Evolutionary conservation across 1,284 basidiomycete species (phyloP).

Genomic region (Boletus smithii): DNA sequence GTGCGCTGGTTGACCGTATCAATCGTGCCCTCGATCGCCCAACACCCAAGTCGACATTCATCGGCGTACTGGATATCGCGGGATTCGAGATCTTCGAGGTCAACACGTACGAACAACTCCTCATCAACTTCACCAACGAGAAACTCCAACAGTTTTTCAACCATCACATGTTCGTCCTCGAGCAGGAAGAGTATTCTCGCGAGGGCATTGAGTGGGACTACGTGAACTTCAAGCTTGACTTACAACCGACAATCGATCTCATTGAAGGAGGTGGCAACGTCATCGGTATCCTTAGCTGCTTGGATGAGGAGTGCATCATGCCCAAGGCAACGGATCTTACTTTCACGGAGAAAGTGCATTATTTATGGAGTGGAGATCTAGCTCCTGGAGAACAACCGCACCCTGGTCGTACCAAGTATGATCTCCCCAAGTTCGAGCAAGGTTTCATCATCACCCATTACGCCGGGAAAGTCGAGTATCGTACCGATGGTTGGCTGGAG

Average conservation of each 20-base stretch:
- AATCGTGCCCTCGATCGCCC: slow-evolving; percentile 94
- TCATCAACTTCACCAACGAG: slow-evolving; percentile 99
- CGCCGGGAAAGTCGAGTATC: slow-evolving; percentile 95
- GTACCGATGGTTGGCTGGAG: slow-evolving; percentile 95
- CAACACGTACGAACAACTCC: slow-evolving; percentile 95
- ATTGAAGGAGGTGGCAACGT: slow-evolving; percentile 76
- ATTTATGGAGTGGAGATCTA: slow-evolving; percentile 59
- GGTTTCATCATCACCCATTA: slow-evolving; percentile 98
- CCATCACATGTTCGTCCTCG: slow-evolving; percentile 99
- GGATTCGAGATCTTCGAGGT: slow-evolving; percentile 96
- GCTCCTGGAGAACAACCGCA: slow-evolving; percentile 55
- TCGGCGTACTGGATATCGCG: slow-evolving; percentile 98
- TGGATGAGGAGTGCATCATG: slow-evolving; percentile 99
- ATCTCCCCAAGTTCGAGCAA: slow-evolving; percentile 84
- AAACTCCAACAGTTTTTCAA: slow-evolving; percentile 98
- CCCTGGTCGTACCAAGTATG: slow-evolving; percentile 80
- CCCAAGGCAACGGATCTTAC: slow-evolving; percentile 95
- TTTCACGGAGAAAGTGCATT: slow-evolving; percentile 90
- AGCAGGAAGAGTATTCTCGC: slow-evolving; percentile 97
- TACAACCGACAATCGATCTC: slow-evolving; percentile 98
- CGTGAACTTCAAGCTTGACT: slow-evolving; percentile 96
- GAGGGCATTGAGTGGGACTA: slow-evolving; percentile 99
- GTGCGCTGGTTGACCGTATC: slow-evolving; percentile 90
- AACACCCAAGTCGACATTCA: slow-evolving; percentile 91
- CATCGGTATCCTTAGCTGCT: slow-evolving; percentile 90